Evolutionary conservation across 176 grass and related monocot species (phyloP).

Genomic region (Dendrocalamus sinicus): DNA sequence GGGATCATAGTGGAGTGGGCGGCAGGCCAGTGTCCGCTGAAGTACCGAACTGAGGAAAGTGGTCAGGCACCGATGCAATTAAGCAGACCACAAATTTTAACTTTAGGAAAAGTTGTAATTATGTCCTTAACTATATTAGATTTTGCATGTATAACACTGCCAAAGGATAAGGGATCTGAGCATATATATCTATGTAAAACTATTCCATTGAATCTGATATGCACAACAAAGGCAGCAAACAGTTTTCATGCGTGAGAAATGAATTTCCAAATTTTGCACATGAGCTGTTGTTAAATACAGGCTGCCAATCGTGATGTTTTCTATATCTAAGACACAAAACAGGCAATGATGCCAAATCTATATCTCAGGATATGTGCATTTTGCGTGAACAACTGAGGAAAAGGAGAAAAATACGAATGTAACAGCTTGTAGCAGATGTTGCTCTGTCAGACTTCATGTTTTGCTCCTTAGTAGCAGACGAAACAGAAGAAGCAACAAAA

Average conservation of each 20-base stretch:
- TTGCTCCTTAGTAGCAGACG: conserved; percentile 12
- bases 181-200: not conserved
- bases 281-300: conserved; percentile 44
- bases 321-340: conserved; percentile 19
- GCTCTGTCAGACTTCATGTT: not conserved
- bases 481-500: conserved; percentile 43
- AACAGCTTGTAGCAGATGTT: conserved; percentile 13
- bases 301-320: conserved; percentile 1
- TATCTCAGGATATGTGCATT: conserved; percentile 16
- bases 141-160: not conserved
- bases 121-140: not conserved
- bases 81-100: not conserved
- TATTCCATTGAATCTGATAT: not conserved
- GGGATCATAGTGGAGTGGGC: not conserved
- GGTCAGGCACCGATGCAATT: not conserved
- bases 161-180: not conserved
- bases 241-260: not conserved
- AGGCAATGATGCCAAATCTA: conserved; percentile 26
- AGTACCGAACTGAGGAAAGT: not conserved
- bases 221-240: not conserved
- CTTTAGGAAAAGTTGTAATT: conserved; percentile 1
- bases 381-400: not conserved
- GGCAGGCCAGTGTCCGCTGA: conserved; percentile 3
- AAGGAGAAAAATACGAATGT: not conserved
- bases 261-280: conserved; percentile 5